These are phyloP conservation scores for Microcyclosporella mali DNA, from an alignment of 2,329 filamentous ascomycete genomes.

Conservation along the genomic window DNA sequence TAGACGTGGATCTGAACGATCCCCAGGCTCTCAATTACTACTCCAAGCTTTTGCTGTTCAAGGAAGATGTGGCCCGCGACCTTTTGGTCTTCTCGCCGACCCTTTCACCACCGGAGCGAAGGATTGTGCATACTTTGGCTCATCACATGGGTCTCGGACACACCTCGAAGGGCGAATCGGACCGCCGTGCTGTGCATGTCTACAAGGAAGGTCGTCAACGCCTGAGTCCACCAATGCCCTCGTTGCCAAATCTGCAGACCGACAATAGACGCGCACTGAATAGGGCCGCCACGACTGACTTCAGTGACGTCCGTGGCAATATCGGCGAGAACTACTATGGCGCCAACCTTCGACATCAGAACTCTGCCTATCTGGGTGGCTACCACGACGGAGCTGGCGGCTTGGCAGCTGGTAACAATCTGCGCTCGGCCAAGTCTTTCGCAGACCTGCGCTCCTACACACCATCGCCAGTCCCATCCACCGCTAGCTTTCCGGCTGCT, in stretches of 20 bases:
- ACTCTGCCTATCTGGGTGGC: conserved; percentile 69
- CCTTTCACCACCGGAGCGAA: conserved; percentile 74
- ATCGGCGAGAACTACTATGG: conserved; percentile 60
- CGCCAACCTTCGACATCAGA: conserved; percentile 70
- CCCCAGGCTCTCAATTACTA: conserved; percentile 82
- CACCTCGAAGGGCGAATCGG: conserved; percentile 78
- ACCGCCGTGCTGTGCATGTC: conserved; percentile 85
- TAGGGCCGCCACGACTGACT: conserved; percentile 94
- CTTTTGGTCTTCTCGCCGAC: conserved; percentile 76
- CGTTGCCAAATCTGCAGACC: conserved; percentile 64
- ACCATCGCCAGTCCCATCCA: conserved; percentile 83
- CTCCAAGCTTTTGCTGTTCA: conserved; percentile 83
- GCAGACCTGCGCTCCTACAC: conserved; percentile 93
- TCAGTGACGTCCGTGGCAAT: conserved; percentile 72
- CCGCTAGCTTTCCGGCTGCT: conserved; percentile 73
- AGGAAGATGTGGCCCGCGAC: conserved; percentile 69
- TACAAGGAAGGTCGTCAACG: conserved; percentile 60
- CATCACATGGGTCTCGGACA: conserved; percentile 93
- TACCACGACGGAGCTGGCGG: conserved; percentile 67
- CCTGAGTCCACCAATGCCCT: conserved; percentile 57
- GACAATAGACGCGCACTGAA: conserved; percentile 78
- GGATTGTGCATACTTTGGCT: conserved; percentile 86
- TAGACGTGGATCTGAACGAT: conserved; percentile 85
- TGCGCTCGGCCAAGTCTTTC: conserved; percentile 92
- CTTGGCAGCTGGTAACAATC: conserved; percentile 65